Evolutionary conservation across 129 eudicot species (phyloP), one percentile per base, ranked within the genome.

Genomic region (Arctium lappa): DNA sequence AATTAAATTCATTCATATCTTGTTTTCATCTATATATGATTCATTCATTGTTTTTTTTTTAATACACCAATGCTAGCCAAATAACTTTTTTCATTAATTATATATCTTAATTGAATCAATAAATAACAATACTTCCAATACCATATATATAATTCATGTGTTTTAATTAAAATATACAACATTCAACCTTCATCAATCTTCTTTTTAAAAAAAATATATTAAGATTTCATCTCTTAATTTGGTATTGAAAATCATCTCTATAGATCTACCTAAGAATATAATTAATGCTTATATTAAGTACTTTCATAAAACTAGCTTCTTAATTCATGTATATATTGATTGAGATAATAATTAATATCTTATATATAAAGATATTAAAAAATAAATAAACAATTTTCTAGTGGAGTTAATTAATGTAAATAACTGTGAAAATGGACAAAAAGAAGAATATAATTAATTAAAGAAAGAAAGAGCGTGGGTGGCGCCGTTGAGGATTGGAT

Each of bases 401-500:
- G 37, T 68, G 2, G 32, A 36, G 6, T 8, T 29, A 75, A 36
- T 76, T 27, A 27, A 12, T 62, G 48, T 69, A 60, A 8, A 50
- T 39, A 8, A 33, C 8, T 42, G 50, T 7, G 46, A 11, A 12
- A 60, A 8, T 9, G 69, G 87, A 84, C 90, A 80, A 88, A 86
- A 70, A 9, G 22, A 70, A 29, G 87, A 85, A 85, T 84, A 81
- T 83, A 50, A 85, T 12, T 12, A 46, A 46, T 48, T 50, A 60
- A 32, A 79, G 66, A 37, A 32, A 79, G 66, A 37, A 79, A 78
- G 50, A 72, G 78, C 83, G 60, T 87, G 87, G 90, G 84, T 79
- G 83, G 79, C 87, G 85, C 87, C 91, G 91, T 90, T 78, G 37
- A 32, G 34, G 84, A n/a, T 91, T 91, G 94, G 88, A 91, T 88